phyloP scores from a whole-genome alignment of 2,329 filamentous ascomycete genomes.

The Scytalidium lignicola region DNA sequence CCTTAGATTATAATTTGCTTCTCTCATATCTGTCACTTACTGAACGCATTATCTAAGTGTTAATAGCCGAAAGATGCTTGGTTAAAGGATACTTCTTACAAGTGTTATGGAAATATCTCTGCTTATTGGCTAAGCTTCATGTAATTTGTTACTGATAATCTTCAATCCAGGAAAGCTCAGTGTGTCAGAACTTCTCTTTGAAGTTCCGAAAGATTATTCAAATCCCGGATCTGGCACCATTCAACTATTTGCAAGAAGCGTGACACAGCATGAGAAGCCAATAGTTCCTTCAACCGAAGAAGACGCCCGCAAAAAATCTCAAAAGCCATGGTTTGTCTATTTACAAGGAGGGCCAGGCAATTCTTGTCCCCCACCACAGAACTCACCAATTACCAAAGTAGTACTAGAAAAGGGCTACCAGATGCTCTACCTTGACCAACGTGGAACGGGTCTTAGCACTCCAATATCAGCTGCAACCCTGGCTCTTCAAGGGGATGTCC shows the following conservation, averaged over 20 bases:
- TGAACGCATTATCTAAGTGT: too few species aligned
- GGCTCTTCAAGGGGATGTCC: slow-evolving; percentile 54
- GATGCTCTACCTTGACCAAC: slow-evolving; percentile 81
- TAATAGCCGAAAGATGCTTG: too few species aligned
- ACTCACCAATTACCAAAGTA: slow-evolving; percentile 63
- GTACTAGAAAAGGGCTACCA: slow-evolving; percentile 80
- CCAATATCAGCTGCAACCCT: slow-evolving; percentile 73
- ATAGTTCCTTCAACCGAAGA: slow-evolving; percentile 31
- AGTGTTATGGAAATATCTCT: too few species aligned
- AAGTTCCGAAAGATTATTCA: slow-evolving; percentile 76
- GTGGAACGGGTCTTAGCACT: slow-evolving; percentile 80
- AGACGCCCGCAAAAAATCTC: slow-evolving; percentile 37
- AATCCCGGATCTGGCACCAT: slow-evolving; percentile 57
- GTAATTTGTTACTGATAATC: background rate
- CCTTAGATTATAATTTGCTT: too few species aligned
- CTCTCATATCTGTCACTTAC: too few species aligned
- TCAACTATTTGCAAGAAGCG: slow-evolving; percentile 72
- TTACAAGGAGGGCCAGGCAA: slow-evolving; percentile 84
- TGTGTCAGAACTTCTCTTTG: slow-evolving; percentile 79
- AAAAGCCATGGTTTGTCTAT: slow-evolving; percentile 61
- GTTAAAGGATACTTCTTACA: too few species aligned
- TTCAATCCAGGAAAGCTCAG: slow-evolving; percentile 58
- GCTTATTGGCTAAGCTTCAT: too few species aligned
- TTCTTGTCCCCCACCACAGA: slow-evolving; percentile 69
- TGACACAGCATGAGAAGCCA: slow-evolving; percentile 57